Conservation (phyloP, 805 yeast genomes). For the Ogataea nitratoaversa region DNA sequence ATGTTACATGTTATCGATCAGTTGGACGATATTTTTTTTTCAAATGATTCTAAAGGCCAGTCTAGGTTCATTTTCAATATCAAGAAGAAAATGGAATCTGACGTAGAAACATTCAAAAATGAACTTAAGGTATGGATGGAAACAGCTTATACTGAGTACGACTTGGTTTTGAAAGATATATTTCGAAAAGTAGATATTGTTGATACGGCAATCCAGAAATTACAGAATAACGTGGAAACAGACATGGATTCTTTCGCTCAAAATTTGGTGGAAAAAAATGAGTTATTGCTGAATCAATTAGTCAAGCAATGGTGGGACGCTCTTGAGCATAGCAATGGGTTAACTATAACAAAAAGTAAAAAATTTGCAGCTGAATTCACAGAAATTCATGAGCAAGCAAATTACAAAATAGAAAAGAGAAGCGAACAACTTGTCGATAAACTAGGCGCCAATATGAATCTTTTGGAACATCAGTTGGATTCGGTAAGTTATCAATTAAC, state of each 20-base stretch:
- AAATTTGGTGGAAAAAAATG: conserved; percentile 3
- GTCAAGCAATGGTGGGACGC: conserved; percentile 2
- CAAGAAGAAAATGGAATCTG: conserved; percentile 3
- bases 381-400: conserved; percentile 5
- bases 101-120: conserved; percentile 3
- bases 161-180: conserved; percentile 2
- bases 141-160: conserved; percentile 1
- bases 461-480: conserved; percentile 5
- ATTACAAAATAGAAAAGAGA: not conserved
- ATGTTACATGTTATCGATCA: conserved; percentile 4
- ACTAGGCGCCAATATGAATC: conserved; percentile 1
- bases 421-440: not conserved
- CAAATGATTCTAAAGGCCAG: not conserved
- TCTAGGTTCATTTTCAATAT: conserved; percentile 5
- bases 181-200: not conserved
- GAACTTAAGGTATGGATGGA: conserved; percentile 1
- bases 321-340: conserved; percentile 1
- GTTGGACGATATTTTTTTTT: conserved; percentile 1
- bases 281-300: conserved; percentile 1
- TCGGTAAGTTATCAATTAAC: conserved; percentile 4
- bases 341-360: conserved; percentile 1
- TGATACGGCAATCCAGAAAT: not conserved
- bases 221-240: conserved; percentile 1
- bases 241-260: conserved; percentile 1
- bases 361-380: conserved; percentile 1